Evolutionary conservation across 176 grass and related monocot species (phyloP), one percentile per base, ranked within the genome.

Genomic region (Oryza glaberrima): DNA sequence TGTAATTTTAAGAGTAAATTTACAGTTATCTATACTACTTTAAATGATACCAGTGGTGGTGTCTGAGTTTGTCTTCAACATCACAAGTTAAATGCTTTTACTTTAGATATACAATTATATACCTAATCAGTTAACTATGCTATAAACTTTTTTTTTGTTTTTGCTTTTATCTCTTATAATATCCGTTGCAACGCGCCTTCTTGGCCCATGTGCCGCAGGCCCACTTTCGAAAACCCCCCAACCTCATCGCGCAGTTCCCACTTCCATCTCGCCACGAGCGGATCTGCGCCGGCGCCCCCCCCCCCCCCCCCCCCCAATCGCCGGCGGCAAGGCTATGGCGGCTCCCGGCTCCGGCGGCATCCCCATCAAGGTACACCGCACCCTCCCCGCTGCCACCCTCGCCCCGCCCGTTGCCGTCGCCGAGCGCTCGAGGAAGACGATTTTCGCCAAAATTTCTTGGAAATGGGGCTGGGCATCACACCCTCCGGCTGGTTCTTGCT

Each of bases 321-420:
- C 75, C 32, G 73, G 70, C 74, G 80, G 70, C 68, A 16, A 92
- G 80, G 43, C 68, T 17, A 92, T 92, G 86, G 83, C 83, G 17
- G 65, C 49, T 49, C 63, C 78, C 81, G 88, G 84, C 76, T 52
- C 54, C 69, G 40, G 80, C 19, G 69, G 88, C 68, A 88, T 85
- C 61, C 74, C 83, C 7, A 70, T 85, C 69, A 88, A 88, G 86
- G 86, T 86, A 58, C 38, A 86, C 69, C 0, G 0, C 49, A 0
- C 34, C 56, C 9, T 9, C 17, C 2, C 17, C 6, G 1, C 40
- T 23, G 9, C 52, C 40, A 3, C n/a, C 66, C 4, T 5, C 46
- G 7, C 17, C 4, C 63, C 72, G 6, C 1, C 58, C 58, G 58
- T 10, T 22, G 20, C 58, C 22, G 58, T 63, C 20, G 15, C 51